These are phyloP conservation scores for Hirschioporus abietinus DNA, from an alignment of 768 basidiomycete genomes.

Conservation along the genomic window DNA sequence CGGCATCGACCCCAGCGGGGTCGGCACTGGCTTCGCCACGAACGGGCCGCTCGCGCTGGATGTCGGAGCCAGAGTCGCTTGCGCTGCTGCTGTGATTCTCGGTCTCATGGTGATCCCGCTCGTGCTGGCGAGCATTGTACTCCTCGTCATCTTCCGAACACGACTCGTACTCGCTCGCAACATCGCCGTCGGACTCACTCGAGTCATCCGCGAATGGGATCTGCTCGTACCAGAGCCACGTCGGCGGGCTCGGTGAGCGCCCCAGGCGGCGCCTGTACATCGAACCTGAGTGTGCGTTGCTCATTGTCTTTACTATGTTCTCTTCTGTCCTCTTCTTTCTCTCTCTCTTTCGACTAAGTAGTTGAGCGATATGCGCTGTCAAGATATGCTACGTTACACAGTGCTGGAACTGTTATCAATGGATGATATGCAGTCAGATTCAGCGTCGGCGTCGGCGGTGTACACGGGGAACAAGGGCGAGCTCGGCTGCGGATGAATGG, in stretches of 20 bases:
- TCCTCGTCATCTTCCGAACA: conserved; percentile 76
- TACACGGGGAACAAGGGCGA: neutral
- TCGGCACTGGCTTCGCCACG: conserved; percentile 26
- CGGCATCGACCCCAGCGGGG: conserved; percentile 17
- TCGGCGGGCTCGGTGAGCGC: conserved; percentile 77
- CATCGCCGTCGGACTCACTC: conserved; percentile 52
- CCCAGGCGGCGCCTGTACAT: conserved; percentile 34
- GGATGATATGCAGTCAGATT: neutral
- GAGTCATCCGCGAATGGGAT: conserved; percentile 56
- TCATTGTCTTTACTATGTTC: conserved; percentile 2
- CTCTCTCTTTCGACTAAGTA: neutral
- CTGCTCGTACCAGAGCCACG: conserved; percentile 90
- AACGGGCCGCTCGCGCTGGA: conserved; percentile 27
- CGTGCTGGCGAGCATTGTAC: conserved; percentile 32
- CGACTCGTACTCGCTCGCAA: conserved; percentile 47
- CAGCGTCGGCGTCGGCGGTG: neutral
- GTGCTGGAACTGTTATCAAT: neutral
- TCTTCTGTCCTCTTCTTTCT: no score
- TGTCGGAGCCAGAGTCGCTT: conserved; percentile 7
- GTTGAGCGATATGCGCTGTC: neutral
- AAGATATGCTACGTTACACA: neutral
- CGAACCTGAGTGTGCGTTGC: neutral
- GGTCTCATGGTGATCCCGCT: conserved; percentile 18
- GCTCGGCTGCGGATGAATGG: neutral
- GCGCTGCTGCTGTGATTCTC: conserved; percentile 9